Conservation (phyloP, 129 eudicot species). For the Kitagawia praeruptora region DNA sequence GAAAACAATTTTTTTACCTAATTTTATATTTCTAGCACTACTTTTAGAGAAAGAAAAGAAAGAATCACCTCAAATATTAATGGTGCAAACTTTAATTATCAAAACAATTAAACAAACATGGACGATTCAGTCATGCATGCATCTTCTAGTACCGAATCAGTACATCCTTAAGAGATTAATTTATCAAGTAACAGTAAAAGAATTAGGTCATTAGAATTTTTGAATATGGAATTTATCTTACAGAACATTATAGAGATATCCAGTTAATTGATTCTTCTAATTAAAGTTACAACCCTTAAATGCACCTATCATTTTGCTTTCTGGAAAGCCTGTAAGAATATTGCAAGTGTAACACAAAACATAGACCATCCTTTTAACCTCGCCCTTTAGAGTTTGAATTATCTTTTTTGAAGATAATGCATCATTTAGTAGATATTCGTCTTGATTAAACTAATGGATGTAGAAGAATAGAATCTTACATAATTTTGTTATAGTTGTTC, state of each 20-base stretch:
- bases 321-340: slow-evolving; percentile 27
- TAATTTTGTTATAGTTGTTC: not conserved
- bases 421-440: not conserved
- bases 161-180: not conserved
- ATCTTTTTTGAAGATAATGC: not conserved
- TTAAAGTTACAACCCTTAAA: slow-evolving; percentile 24
- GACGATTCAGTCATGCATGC: not conserved
- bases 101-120: not conserved
- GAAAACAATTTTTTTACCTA: too few relatives aligned
- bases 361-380: slow-evolving; percentile 17
- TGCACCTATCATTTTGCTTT: slow-evolving; percentile 21
- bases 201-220: not conserved
- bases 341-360: slow-evolving; percentile 12
- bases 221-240: not conserved
- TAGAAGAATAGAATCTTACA: slow-evolving; percentile 26
- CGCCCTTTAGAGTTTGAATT: not conserved
- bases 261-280: slow-evolving; percentile 20
- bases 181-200: not conserved
- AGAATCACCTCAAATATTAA: too few relatives aligned
- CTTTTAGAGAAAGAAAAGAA: too few relatives aligned
- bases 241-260: not conserved
- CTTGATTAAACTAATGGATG: slow-evolving; percentile 16
- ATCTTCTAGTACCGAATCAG: slow-evolving; percentile 3
- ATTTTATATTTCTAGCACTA: too few relatives aligned
- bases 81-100: too few relatives aligned